Evolutionary conservation across 345 rosid genomes (phyloP).

Genomic region (Ceriops decandra): DNA sequence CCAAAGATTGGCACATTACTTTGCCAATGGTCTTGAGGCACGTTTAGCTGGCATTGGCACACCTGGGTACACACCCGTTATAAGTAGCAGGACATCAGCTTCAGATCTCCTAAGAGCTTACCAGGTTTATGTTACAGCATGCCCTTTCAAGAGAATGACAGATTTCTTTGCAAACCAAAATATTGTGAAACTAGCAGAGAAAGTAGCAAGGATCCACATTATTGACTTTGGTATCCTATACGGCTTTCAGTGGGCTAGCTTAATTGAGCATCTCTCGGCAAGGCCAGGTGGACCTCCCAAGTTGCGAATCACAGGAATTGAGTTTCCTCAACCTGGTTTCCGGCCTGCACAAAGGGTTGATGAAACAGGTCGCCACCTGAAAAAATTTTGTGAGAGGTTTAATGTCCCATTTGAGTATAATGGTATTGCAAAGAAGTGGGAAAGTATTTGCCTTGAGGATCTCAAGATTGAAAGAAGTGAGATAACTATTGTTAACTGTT

Average conservation of each 20-base stretch:
- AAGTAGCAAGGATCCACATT: slow-evolving; percentile 48
- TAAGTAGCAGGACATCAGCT: slow-evolving; percentile 36
- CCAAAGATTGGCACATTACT: slow-evolving; percentile 44
- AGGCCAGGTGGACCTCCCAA: slow-evolving; percentile 49
- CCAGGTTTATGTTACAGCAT: slow-evolving; percentile 41
- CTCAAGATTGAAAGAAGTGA: slow-evolving; percentile 46
- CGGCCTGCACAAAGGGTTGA: slow-evolving; percentile 54
- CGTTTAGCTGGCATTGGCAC: slow-evolving; percentile 48
- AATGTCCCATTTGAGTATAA: slow-evolving; percentile 52
- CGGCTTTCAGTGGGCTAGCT: slow-evolving; percentile 67
- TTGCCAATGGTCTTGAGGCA: slow-evolving; percentile 47
- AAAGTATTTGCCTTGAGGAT: slow-evolving; percentile 47
- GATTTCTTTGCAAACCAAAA: slow-evolving; percentile 49
- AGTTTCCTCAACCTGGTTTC: slow-evolving; percentile 58
- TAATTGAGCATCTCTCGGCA: slow-evolving; percentile 46
- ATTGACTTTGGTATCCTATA: slow-evolving; percentile 57
- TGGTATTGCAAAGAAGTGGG: slow-evolving; percentile 63
- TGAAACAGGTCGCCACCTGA: slow-evolving; percentile 47
- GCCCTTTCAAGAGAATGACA: slow-evolving; percentile 48
- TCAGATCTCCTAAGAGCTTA: slow-evolving; percentile 56
- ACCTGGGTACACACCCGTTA: slow-evolving; percentile 32
- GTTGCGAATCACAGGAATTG: slow-evolving; percentile 54
- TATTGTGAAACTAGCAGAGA: slow-evolving; percentile 43
- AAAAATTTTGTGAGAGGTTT: slow-evolving; percentile 46
- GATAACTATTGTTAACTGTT: slow-evolving; percentile 45